phyloP scores from a whole-genome alignment of 2,329 filamentous ascomycete genomes.

The Colletotrichum tamarilloi region DNA sequence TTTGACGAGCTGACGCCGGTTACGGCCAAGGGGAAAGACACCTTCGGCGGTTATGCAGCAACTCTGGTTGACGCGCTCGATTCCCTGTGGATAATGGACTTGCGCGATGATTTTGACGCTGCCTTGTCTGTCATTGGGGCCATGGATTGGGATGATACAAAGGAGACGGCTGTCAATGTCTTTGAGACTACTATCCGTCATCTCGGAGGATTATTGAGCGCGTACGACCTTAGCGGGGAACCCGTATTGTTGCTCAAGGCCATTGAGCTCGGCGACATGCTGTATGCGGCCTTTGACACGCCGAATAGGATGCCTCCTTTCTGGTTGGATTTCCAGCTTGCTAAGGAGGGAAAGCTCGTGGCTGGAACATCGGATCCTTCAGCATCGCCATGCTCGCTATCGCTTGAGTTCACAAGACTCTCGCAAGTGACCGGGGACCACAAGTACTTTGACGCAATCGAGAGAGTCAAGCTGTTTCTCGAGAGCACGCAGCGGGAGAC shows the following conservation, averaged over 20 bases:
- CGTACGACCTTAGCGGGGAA: constrained; percentile 73
- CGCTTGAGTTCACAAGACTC: constrained; percentile 78
- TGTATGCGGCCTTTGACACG: constrained; percentile 76
- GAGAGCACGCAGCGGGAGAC: constrained; percentile 75
- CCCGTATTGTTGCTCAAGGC: constrained; percentile 69
- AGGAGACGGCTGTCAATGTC: constrained; percentile 59
- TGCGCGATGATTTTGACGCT: constrained; percentile 61
- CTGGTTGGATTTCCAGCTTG: constrained; percentile 31
- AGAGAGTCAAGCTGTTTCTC: constrained; percentile 75
- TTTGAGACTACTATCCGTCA: constrained; percentile 81
- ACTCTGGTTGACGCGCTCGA: constrained; percentile 60
- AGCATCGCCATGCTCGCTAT: constrained; percentile 70
- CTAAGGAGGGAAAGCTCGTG: constrained; percentile 18
- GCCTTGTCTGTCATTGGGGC: constrained; percentile 49
- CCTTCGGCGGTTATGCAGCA: constrained; percentile 59
- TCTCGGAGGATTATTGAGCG: constrained; percentile 74
- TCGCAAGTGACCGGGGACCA: constrained; percentile 78
- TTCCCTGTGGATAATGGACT: constrained; percentile 65
- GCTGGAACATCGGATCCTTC: constrained; percentile 49
- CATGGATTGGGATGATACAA: constrained; percentile 65
- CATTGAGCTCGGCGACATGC: constrained; percentile 70
- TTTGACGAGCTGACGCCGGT: constrained; percentile 59
- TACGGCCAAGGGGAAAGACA: constrained; percentile 49
- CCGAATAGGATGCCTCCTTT: constrained; percentile 71
- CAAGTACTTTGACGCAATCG: constrained; percentile 80